A percentile compares a stretch with the other conserved stretches of the same genome.
Evolutionary conservation across 208 protist species (phyloP).

Genomic region (Leishmania lainsoni): DNA sequence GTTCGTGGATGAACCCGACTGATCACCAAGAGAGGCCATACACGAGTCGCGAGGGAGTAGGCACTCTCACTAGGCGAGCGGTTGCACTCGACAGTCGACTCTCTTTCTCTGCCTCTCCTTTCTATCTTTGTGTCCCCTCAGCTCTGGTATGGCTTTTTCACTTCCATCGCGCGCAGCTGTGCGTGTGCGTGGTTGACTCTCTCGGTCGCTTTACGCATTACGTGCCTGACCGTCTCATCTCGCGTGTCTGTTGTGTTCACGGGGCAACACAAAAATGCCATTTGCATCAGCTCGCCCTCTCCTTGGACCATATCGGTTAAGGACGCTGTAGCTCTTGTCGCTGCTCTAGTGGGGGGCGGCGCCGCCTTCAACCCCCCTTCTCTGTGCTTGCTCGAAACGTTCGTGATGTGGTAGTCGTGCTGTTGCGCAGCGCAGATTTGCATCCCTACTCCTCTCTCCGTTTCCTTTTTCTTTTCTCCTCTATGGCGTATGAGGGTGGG

Average conservation of each 20-base stretch:
- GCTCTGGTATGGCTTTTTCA: not conserved
- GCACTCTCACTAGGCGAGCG: not conserved
- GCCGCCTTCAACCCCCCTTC: not conserved
- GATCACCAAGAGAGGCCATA: not conserved
- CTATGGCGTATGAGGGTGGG: no score
- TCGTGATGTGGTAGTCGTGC: not conserved
- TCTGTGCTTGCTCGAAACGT: no score
- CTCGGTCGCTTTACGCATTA: not conserved
- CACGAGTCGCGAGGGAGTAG: not conserved
- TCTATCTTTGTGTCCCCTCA: not conserved
- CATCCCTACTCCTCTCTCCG: not conserved
- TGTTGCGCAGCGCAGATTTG: not conserved
- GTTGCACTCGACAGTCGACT: not conserved
- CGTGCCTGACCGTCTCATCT: not conserved
- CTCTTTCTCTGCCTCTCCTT: not conserved
- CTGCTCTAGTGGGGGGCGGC: not conserved
- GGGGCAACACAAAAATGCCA: not conserved
- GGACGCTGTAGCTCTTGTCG: not conserved
- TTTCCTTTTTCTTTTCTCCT: not conserved
- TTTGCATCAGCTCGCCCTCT: not conserved
- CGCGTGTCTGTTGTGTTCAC: not conserved
- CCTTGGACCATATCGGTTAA: not conserved
- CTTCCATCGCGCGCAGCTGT: not conserved
- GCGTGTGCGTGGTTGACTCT: not conserved
- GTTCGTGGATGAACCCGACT: constrained; percentile 57